These are phyloP conservation scores for Aspergillus funiculosus DNA, from an alignment of 495 filamentous ascomycete species.

Conservation along the genomic window DNA sequence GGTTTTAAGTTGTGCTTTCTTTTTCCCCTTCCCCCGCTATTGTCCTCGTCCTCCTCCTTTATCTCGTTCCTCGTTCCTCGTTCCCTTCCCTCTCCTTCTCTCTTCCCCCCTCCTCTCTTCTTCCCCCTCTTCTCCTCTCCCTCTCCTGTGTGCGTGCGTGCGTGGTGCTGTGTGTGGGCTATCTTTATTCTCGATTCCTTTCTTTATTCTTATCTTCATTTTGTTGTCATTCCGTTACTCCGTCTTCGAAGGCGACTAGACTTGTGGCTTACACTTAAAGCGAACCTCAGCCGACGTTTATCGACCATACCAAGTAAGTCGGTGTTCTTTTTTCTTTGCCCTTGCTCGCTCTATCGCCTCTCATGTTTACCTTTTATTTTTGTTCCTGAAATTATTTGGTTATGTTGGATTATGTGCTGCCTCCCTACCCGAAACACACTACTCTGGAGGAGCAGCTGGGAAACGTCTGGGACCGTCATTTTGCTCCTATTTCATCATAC, in stretches of 20 bases:
- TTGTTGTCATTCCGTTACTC: slow-evolving; percentile 10
- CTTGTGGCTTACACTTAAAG: slow-evolving; percentile 21
- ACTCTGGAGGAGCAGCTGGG: no score
- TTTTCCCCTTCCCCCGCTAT: slow-evolving; percentile 23
- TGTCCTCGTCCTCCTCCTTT: slow-evolving; percentile 18
- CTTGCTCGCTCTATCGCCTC: slow-evolving; percentile 7
- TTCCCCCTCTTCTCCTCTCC: slow-evolving; percentile 14
- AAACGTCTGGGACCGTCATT: no score
- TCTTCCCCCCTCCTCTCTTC: slow-evolving; percentile 9
- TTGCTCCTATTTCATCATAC: no score
- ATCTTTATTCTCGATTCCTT: slow-evolving; percentile 18
- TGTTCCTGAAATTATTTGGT: no score
- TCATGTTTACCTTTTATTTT: slow-evolving; percentile 8
- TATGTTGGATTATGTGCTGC: no score
- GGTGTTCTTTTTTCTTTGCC: slow-evolving; percentile 8
- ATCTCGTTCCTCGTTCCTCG: slow-evolving; percentile 14
- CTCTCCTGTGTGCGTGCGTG: slow-evolving; percentile 14
- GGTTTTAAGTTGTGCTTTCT: slow-evolving; percentile 13
- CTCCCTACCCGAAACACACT: background rate
- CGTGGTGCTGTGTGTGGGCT: slow-evolving; percentile 5
- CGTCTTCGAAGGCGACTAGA: slow-evolving; percentile 11
- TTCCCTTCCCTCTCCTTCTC: slow-evolving; percentile 3
- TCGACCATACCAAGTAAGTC: slow-evolving; percentile 52
- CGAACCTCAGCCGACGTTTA: slow-evolving; percentile 46
- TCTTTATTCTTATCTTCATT: slow-evolving; percentile 20